Percentiles rank a stretch among this genome's conserved stretches.
These are phyloP conservation scores for Mycena haematopus DNA, from an alignment of 768 basidiomycete species.

Conservation along the genomic window DNA sequence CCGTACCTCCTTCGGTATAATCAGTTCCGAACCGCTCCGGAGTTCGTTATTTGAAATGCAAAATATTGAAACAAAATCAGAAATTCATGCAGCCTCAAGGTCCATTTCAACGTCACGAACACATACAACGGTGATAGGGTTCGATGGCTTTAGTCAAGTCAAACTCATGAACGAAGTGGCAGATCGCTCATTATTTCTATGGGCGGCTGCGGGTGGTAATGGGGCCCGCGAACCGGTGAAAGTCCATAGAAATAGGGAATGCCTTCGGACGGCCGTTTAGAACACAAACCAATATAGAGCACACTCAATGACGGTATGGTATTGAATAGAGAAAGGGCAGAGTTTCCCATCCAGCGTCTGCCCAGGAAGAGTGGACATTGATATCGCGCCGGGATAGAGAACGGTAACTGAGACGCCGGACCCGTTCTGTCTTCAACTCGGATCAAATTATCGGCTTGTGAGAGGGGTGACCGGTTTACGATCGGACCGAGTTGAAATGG, in stretches of 20 bases:
- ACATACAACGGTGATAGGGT: too few relatives aligned
- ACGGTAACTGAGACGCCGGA: not conserved
- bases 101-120: too few relatives aligned
- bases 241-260: not conserved
- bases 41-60: too few relatives aligned
- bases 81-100: too few relatives aligned
- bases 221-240: not conserved
- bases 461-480: not conserved
- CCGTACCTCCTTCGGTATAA: too few relatives aligned
- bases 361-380: not conserved
- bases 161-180: too few relatives aligned
- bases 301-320: not conserved
- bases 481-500: not conserved
- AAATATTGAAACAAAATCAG: too few relatives aligned
- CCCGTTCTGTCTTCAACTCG: not conserved
- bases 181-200: too few relatives aligned
- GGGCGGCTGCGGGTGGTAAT: too few relatives aligned
- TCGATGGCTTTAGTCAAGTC: too few relatives aligned
- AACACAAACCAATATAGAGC: not conserved
- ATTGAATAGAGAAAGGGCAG: not conserved
- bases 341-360: not conserved
- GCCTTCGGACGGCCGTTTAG: not conserved
- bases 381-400: not conserved
- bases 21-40: too few relatives aligned
- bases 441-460: not conserved